Evolutionary conservation across 2,329 filamentous ascomycete genomes (phyloP), one percentile per base, ranked within the genome.

Genomic region (Penicillium oxalicum): DNA sequence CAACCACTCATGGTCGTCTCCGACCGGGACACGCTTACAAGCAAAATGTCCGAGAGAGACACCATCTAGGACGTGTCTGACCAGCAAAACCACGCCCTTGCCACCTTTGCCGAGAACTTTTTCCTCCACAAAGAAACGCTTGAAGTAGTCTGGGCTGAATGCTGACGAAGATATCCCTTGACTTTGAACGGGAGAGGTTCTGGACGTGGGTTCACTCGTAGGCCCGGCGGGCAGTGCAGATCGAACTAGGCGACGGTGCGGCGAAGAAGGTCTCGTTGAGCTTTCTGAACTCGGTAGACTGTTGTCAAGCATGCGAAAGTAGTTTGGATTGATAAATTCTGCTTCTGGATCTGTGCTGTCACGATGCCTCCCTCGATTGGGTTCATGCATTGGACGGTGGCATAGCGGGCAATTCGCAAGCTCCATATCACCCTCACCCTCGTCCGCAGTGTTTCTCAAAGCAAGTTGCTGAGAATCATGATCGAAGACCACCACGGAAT

Each of bases 11-110:
- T 96, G 91, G 61, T 97, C 88, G 62, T 98, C 87, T 11, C 93
- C 88, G 3, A 98, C 93, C 0, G 93, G 94, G 0, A 98, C 91
- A 40, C 94, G 83, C 70, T 98, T 98, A 76, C 93, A 98, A 9
- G 93, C 93, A 69, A 95, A 98, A 55, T 93, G 81, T 1, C 93
- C 93, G 1, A 98, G 76, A 29, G 84, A 80, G 39, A 95, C 91
- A 24, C 88, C 86, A 66, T 97, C 93, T 49, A 98, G 82, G 57
- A 95, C 79, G 70, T 98, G 93, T 51, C 88, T 83, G 8, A 98
- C 93, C n/a, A 97, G 77, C 40, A 98, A 71, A 1, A 98, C 93
- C 3, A 98, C 90, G 0, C 93, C 93, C 65, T 95, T 95, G 3
- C 94, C 93, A 24, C 94, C 93, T 61, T 86, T 81, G 0, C 93